These are phyloP conservation scores for Madurella fahalii DNA, from an alignment of 2,329 filamentous ascomycete genomes.

Conservation along the genomic window DNA sequence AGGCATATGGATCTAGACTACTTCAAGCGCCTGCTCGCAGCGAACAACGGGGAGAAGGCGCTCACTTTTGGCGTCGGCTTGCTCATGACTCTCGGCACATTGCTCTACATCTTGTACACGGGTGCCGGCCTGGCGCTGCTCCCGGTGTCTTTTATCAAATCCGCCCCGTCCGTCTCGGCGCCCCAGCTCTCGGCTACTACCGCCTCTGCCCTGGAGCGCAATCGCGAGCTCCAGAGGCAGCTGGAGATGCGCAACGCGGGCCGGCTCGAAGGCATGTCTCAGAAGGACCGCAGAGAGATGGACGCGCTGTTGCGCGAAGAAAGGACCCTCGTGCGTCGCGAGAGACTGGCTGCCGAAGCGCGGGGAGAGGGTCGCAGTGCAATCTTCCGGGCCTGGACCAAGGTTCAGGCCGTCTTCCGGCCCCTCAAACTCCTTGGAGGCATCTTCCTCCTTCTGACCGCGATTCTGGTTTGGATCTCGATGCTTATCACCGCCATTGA, in stretches of 20 bases:
- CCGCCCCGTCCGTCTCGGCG: slow-evolving; percentile 78
- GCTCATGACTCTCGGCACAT: slow-evolving; percentile 79
- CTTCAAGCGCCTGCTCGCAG: slow-evolving; percentile 77
- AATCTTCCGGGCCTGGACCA: slow-evolving; percentile 73
- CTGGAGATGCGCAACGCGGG: slow-evolving; percentile 81
- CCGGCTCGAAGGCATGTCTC: slow-evolving; percentile 67
- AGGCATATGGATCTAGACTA: slow-evolving; percentile 80
- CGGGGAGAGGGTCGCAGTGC: slow-evolving; percentile 71
- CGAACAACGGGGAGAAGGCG: slow-evolving; percentile 89
- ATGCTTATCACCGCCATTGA: slow-evolving; percentile 96
- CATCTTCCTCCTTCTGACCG: slow-evolving; percentile 68
- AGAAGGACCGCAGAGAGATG: slow-evolving; percentile 84
- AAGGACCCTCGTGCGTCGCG: slow-evolving; percentile 82
- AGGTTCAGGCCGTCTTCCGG: slow-evolving; percentile 74
- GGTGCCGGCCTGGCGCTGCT: slow-evolving; percentile 83
- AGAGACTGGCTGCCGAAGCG: slow-evolving; percentile 80
- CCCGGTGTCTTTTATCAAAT: slow-evolving; percentile 87
- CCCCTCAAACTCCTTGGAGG: slow-evolving; percentile 87
- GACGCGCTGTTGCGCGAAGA: slow-evolving; percentile 86
- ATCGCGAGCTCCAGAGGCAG: slow-evolving; percentile 87
- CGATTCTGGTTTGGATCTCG: slow-evolving; percentile 75
- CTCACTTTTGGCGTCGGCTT: slow-evolving; percentile 85
- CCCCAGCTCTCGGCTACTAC: slow-evolving; percentile 75
- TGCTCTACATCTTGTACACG: slow-evolving; percentile 86
- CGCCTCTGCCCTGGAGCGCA: slow-evolving; percentile 75